A percentile compares a stretch with the other conserved stretches of the same genome.
These are phyloP conservation scores for Aspergillus conjunctus DNA, from an alignment of 495 filamentous ascomycete species.

Conservation along the genomic window DNA sequence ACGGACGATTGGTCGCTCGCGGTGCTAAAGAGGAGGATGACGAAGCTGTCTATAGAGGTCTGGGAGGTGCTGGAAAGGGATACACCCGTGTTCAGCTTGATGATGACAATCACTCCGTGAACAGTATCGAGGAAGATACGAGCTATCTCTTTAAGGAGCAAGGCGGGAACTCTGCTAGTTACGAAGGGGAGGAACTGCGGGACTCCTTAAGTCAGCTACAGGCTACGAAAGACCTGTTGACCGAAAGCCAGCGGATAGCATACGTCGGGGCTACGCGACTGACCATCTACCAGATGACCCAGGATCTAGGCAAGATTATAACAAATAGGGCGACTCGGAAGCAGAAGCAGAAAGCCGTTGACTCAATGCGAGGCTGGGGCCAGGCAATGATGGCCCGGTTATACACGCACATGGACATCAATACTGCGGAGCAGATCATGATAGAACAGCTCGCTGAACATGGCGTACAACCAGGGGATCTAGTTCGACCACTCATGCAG, in stretches of 20 bases:
- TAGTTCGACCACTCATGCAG: conserved; percentile 85
- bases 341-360: conserved; percentile 63
- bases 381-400: conserved; percentile 96
- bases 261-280: conserved; percentile 90
- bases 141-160: conserved; percentile 85
- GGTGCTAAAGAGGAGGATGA: conserved; percentile 73
- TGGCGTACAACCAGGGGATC: conserved; percentile 80
- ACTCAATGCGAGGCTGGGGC: conserved; percentile 90
- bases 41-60: conserved; percentile 67
- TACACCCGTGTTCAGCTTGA: conserved; percentile 93
- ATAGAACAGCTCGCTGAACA: conserved; percentile 95
- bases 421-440: conserved; percentile 88
- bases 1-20: conserved; percentile 80
- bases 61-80: conserved; percentile 88
- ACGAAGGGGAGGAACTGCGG: conserved; percentile 78
- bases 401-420: conserved; percentile 96
- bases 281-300: conserved; percentile 73
- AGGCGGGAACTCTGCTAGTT: conserved; percentile 57
- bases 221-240: conserved; percentile 93
- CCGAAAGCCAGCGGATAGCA: conserved; percentile 92
- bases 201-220: conserved; percentile 89
- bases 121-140: conserved; percentile 97
- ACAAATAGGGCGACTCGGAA: conserved; percentile 62
- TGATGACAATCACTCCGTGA: conserved; percentile 90
- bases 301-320: conserved; percentile 61